phyloP scores from a whole-genome alignment of 441 rosid genomes.

The Mallotus repandus region DNA sequence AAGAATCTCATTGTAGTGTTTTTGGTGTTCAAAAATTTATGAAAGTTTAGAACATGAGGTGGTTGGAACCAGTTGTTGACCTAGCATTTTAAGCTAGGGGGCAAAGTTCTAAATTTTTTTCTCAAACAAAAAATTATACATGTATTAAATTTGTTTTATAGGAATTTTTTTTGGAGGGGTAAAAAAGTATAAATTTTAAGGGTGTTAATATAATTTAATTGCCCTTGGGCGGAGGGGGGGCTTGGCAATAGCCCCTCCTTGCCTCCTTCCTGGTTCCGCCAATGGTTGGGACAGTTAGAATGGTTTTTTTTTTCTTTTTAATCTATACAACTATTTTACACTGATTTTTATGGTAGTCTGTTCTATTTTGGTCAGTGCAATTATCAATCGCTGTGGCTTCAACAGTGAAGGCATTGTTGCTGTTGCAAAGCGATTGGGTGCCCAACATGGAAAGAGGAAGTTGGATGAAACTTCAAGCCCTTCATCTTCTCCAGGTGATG shows the following conservation, averaged over 20 bases:
- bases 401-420: conserved; percentile 96
- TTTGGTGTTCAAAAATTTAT: conserved; percentile 1
- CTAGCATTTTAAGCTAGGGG: too few species aligned
- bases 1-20: conserved; percentile 27
- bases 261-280: too few species aligned
- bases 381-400: conserved; percentile 92
- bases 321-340: not conserved
- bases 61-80: not conserved
- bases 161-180: too few species aligned
- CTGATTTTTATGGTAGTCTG: conserved; percentile 5
- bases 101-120: too few species aligned
- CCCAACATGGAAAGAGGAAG: conserved; percentile 97
- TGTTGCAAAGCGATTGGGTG: conserved; percentile 94
- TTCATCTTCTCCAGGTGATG: conserved; percentile 51
- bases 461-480: conserved; percentile 76
- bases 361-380: conserved; percentile 58
- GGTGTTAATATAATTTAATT: too few species aligned
- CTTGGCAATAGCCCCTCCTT: too few species aligned
- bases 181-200: too few species aligned
- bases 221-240: too few species aligned
- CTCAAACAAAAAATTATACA: too few species aligned
- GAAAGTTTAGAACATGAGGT: not conserved
- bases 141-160: too few species aligned
- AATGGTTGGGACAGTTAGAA: not conserved
- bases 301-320: not conserved